Conservation (phyloP, 805 yeast genomes). For the Kluyveromyces wickerhamii region DNA sequence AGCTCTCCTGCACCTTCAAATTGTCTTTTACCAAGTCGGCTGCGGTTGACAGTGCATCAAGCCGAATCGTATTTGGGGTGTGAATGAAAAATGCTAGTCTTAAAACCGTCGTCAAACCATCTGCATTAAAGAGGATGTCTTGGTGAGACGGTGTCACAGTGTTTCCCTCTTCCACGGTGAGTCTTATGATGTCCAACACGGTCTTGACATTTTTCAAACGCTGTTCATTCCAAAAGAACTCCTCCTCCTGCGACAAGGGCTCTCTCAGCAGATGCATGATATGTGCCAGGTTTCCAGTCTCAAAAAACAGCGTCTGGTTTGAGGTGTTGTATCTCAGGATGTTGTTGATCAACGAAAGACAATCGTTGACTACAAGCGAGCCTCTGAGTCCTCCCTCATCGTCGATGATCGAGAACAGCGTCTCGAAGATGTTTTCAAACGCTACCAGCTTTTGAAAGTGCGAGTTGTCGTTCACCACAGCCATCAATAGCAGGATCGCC, state of each 20-base stretch:
- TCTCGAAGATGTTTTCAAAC: slow-evolving; percentile 86
- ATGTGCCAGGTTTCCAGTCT: slow-evolving; percentile 68
- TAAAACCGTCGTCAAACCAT: slow-evolving; percentile 57
- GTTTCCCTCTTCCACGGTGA: slow-evolving; percentile 67
- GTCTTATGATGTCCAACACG: slow-evolving; percentile 61
- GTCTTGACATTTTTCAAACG: slow-evolving; percentile 57
- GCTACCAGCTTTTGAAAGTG: slow-evolving; percentile 91
- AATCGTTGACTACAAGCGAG: slow-evolving; percentile 84
- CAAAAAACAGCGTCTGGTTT: slow-evolving; percentile 82
- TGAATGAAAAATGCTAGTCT: slow-evolving; percentile 60
- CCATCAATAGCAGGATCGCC: slow-evolving; percentile 73
- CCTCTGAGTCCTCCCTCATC: slow-evolving; percentile 89
- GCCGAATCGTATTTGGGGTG: slow-evolving; percentile 59
- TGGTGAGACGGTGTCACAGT: slow-evolving; percentile 59
- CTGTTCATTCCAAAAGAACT: slow-evolving; percentile 70
- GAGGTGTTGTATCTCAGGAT: slow-evolving; percentile 76
- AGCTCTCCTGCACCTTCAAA: slow-evolving; percentile 55
- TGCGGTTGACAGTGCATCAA: slow-evolving; percentile 61
- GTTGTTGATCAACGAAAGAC: slow-evolving; percentile 65
- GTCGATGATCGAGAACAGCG: slow-evolving; percentile 65
- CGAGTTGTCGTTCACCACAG: slow-evolving; percentile 69
- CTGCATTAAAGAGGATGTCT: slow-evolving; percentile 46
- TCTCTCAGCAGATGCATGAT: slow-evolving; percentile 56
- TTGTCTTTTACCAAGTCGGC: slow-evolving; percentile 72
- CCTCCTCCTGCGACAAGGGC: slow-evolving; percentile 41